These are phyloP conservation scores for Suhomyces terraborum DNA, from an alignment of 1,139 yeast species.

Conservation along the genomic window DNA sequence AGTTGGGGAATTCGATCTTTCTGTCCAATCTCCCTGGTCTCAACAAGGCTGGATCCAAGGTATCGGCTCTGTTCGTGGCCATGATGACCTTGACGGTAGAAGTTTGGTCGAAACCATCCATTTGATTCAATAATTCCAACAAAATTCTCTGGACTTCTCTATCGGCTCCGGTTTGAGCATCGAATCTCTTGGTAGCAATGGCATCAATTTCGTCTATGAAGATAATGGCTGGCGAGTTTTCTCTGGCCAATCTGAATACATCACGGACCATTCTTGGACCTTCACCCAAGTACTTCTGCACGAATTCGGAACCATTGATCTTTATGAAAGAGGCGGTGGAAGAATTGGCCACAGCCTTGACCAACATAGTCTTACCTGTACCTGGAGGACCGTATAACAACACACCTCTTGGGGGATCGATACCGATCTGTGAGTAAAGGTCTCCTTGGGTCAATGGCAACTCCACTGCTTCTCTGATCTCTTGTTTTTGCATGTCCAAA, in stretches of 20 bases:
- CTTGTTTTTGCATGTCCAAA: conserved; percentile 98
- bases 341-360: conserved; percentile 96
- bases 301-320: conserved; percentile 97
- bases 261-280: conserved; percentile 99
- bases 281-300: conserved; percentile 97
- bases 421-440: conserved; percentile 94
- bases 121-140: conserved; percentile 92
- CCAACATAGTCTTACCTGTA: conserved; percentile 98
- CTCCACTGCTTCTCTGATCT: conserved; percentile 97
- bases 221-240: conserved; percentile 93
- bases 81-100: conserved; percentile 95
- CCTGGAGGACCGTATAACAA: conserved; percentile 98
- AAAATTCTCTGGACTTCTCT: conserved; percentile 98
- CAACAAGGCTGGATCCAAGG: conserved; percentile 93
- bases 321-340: conserved; percentile 95
- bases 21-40: conserved; percentile 99
- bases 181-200: conserved; percentile 97
- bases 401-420: conserved; percentile 98
- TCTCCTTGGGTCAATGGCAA: conserved; percentile 95
- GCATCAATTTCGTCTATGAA: conserved; percentile 92
- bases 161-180: conserved; percentile 99
- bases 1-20: conserved; percentile 93
- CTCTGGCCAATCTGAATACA: conserved; percentile 95
- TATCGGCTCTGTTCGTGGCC: conserved; percentile 99
- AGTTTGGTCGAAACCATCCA: conserved; percentile 98